Base-by-base conservation (phyloP, 371 early-diverging fungal species). In the Fennellomyces sp. region DNA sequence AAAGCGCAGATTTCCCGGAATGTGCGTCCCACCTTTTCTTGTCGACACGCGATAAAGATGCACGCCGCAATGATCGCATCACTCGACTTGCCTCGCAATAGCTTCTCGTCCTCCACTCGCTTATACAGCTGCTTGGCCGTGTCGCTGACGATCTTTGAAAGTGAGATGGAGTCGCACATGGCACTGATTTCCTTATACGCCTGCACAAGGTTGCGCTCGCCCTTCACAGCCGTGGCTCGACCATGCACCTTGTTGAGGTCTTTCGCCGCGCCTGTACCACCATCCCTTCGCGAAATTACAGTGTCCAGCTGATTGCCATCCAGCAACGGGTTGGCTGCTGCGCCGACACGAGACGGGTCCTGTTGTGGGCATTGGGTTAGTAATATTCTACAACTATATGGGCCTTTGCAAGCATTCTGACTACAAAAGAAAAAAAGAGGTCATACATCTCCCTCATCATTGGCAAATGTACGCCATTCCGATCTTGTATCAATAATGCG, bases 271-370 rank as follows among this genome's bases (percentile, higher is more conserved):
- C 94, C 95, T 7, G 88, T 80, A 8, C 94, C 93, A 52, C 91
- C 92, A 66, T 94, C 96, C 47, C 83, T 70, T 25, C 88, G 78
- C 8, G 90, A 88, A 70, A 98, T 98, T 10, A 89, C 82, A 11
- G 98, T 98, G 64, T 97, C 97, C 19, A 98, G 81, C 69, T 93
- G 93, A 33, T 84, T 83, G n/a, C 94, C 94, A 38, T 92, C 94
- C 45, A 94, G 77, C 23, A 94, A 74, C 15, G 94, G 94, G 76
- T 97, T 94, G 10, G 90, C 92, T 13, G 97, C 94, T 11, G 94
- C 94, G 75, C 99, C 99, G 13, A 99, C 99, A 88, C 99, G 96
- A 65, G 96, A 96, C 41, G 99, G 99, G 77, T 99, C 99, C 80
- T 80, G 68, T 2, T 30, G 5, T 33, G 35, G 13, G n/a, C 17